phyloP scores from a whole-genome alignment of 1,284 basidiomycete genomes.

The Ganoderma multipileum region DNA sequence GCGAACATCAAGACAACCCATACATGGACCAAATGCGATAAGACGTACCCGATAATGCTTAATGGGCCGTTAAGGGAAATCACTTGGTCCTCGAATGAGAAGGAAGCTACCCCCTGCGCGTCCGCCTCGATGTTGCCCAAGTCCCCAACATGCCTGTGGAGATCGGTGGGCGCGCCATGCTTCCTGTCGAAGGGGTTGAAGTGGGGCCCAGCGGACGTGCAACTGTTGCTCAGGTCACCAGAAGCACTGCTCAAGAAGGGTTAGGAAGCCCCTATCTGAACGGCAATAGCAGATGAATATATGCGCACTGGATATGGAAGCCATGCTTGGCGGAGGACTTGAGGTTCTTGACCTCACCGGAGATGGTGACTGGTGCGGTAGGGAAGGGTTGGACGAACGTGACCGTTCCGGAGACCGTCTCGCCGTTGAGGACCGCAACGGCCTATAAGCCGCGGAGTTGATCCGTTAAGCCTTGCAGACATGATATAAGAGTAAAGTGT shows the following conservation, averaged over 20 bases:
- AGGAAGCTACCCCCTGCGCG: constrained; percentile 59
- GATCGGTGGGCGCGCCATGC: constrained; percentile 70
- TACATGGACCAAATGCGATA: not conserved
- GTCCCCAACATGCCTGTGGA: constrained; percentile 77
- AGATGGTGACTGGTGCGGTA: constrained; percentile 64
- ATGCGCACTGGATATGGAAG: constrained; percentile 80
- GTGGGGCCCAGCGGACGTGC: constrained; percentile 75
- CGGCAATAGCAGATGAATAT: not conserved
- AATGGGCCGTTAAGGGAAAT: constrained; percentile 75
- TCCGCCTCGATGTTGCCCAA: constrained; percentile 79
- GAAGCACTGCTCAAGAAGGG: constrained; percentile 52
- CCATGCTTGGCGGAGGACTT: constrained; percentile 67
- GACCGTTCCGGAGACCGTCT: constrained; percentile 67
- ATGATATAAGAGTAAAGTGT: not conserved
- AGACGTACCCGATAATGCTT: constrained; percentile 73
- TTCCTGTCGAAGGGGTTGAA: constrained; percentile 75
- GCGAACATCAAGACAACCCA: not conserved
- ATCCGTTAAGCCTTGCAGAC: not conserved
- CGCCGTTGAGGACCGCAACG: constrained; percentile 70
- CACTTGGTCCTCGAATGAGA: constrained; percentile 65
- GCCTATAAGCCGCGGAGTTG: constrained; percentile 50
- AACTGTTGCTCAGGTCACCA: constrained; percentile 74
- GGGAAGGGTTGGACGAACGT: constrained; percentile 65
- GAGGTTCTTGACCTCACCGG: constrained; percentile 68
- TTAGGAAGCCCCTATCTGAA: not conserved